Evolutionary conservation across 164 flowering plant genomes (phyloP).

Genomic region (Nymphaea colorata): DNA sequence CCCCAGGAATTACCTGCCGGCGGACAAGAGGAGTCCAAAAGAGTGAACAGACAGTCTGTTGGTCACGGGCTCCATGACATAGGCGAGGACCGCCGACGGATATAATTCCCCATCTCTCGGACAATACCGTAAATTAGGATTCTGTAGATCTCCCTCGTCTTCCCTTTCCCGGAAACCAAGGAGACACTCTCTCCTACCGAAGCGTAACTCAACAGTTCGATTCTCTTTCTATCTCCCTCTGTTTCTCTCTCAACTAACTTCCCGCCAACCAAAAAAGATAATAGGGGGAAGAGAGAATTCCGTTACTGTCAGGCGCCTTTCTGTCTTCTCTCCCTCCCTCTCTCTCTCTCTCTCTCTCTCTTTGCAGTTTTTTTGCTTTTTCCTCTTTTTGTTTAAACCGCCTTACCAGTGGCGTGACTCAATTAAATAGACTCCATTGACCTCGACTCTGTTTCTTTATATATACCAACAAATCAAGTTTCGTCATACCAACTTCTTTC

Average conservation of each 20-base stretch:
- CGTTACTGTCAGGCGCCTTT: no score
- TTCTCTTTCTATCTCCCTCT: not conserved
- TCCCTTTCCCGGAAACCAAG: not conserved
- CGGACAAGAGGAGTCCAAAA: no score
- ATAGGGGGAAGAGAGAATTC: no score
- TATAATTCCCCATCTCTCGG: no score
- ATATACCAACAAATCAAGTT: not conserved
- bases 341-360: not conserved
- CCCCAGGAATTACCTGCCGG: no score
- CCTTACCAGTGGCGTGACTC: not conserved
- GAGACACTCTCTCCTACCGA: not conserved
- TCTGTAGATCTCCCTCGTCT: not conserved
- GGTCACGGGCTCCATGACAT: no score
- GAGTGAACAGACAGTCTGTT: no score
- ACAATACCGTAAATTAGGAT: no score
- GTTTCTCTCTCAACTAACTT: no score
- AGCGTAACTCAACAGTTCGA: not conserved
- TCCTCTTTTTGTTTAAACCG: not conserved
- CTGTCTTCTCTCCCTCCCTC: not conserved
- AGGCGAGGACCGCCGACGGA: no score
- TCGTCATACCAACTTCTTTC: no score
- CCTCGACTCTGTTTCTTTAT: not conserved
- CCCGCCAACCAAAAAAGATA: no score
- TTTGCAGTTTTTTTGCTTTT: not conserved
- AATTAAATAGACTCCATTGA: not conserved